Conservation (phyloP, 1,284 basidiomycete species). For the Ustilago crameri region DNA sequence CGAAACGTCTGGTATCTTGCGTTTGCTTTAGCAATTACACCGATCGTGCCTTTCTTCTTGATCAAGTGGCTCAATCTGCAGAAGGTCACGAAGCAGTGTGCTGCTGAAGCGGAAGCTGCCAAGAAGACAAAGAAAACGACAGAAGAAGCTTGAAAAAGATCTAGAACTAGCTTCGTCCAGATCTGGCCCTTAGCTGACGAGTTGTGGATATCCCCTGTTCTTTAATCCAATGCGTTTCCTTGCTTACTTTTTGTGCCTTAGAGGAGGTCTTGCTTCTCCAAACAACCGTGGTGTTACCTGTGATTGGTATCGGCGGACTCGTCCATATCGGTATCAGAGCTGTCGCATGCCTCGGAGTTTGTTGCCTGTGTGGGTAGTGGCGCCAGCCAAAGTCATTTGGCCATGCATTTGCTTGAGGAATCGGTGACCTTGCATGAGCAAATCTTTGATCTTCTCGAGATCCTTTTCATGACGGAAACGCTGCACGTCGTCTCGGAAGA, state of each 20-base stretch:
- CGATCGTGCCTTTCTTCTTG: constrained; percentile 21
- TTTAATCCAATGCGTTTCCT: too few species aligned
- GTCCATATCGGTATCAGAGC: constrained; percentile 1
- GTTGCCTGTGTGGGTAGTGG: constrained; percentile 19
- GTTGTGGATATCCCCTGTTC: too few species aligned
- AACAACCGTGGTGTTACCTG: too few species aligned
- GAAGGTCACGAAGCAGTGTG: constrained; percentile 11
- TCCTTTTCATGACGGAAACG: constrained; percentile 39
- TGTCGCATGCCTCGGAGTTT: constrained; percentile 41
- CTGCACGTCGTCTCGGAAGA: constrained; percentile 48
- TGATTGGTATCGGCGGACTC: too few species aligned
- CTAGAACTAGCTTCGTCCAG: not conserved
- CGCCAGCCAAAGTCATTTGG: constrained; percentile 48
- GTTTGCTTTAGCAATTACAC: constrained; percentile 9
- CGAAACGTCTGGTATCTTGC: constrained; percentile 30
- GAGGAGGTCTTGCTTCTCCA: too few species aligned
- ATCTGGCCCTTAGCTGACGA: too few species aligned
- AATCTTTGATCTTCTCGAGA: constrained; percentile 41
- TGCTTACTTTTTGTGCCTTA: too few species aligned
- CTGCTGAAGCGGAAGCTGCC: constrained; percentile 6
- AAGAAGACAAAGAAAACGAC: constrained; percentile 2
- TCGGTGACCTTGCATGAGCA: constrained; percentile 44
- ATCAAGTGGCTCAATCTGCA: constrained; percentile 33
- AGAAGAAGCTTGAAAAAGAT: constrained; percentile 9
- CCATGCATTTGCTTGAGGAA: constrained; percentile 56